phyloP scores from a whole-genome alignment of 345 rosid species.

The Fremontodendron californicum region DNA sequence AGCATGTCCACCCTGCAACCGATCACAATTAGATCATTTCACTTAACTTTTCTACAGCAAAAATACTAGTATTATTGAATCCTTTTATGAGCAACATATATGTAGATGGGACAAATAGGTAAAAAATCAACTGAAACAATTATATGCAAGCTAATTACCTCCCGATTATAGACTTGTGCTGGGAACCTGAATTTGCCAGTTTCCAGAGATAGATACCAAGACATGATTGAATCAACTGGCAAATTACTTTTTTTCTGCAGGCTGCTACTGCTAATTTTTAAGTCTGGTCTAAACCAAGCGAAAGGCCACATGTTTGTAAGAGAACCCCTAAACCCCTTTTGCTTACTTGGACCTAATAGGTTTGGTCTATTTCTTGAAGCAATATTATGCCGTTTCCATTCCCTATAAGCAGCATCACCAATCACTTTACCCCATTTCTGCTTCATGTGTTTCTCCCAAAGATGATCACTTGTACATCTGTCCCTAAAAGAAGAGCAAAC shows the following conservation, averaged over 20 bases:
- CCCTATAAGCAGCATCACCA: conserved; percentile 53
- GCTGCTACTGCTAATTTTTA: not conserved
- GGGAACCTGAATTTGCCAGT: conserved; percentile 82
- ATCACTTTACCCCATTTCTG: conserved; percentile 74
- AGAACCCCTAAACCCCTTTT: conserved; percentile 30
- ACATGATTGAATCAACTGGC: conserved; percentile 55
- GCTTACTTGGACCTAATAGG: conserved; percentile 22
- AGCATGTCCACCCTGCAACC: conserved; percentile 72
- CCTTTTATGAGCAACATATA: too few relatives aligned
- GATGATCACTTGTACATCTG: conserved; percentile 54
- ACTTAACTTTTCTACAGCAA: not conserved
- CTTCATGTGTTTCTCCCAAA: conserved; percentile 76
- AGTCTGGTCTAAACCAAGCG: conserved; percentile 37
- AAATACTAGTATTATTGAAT: too few relatives aligned
- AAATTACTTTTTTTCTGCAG: conserved; percentile 16
- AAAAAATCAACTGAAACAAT: too few relatives aligned
- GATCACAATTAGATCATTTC: conserved; percentile 14
- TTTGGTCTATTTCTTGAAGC: conserved; percentile 28
- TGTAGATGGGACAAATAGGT: too few relatives aligned
- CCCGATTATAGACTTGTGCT: conserved; percentile 85
- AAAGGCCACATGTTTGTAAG: conserved; percentile 38
- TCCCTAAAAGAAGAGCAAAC: conserved; percentile 64
- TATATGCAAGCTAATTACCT: conserved; percentile 44
- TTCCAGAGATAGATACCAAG: conserved; percentile 73
- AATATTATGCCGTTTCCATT: conserved; percentile 60